Evolutionary conservation across 176 grass and related monocot species (phyloP), one percentile per base, ranked within the genome.

Genomic region (Urochloa ruziziensis): DNA sequence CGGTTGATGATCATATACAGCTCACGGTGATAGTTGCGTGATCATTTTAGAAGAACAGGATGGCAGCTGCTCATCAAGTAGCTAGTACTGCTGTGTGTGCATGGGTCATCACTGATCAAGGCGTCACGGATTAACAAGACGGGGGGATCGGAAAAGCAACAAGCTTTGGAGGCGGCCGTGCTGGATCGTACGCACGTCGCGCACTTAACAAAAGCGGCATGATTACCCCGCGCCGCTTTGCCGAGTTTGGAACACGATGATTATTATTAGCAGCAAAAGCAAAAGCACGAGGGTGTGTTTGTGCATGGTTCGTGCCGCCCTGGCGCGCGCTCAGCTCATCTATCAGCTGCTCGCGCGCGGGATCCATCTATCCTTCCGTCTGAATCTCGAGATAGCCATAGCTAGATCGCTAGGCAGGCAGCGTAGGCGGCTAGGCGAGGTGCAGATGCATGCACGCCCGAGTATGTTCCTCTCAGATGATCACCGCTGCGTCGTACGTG

Each of bases 141-240:
- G 57, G 72, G 72, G 52, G 1, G 18, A n/a, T n/a, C n/a, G n/a
- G 28, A 87, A 68, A n/a, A n/a, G n/a, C n/a, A n/a, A n/a, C n/a
- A n/a, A 27, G 42, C n/a, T 13, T 12, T n/a, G n/a, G n/a, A n/a
- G n/a, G 12, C 16, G 16, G 57, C 40, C 79, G 81, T 74, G 72
- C 43, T 67, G 62, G 46, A 48, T 40, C 74, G 86, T 78, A 79
- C 54, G 86, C 74, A 83, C 80, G 73, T 88, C 73, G 59, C 81
- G 67, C 59, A 57, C 43, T 74, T 69, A 89, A 56, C 47, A 24
- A 84, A 89, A 84, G 83, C 64, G 57, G 83, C 83, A 90, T 90
- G 79, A 90, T 90, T 86, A 37, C 88, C 57, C 62, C 71, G 35
- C 70, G 17, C n/a, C 62, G 4, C 35, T 56, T 67, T 44, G 59